Base-by-base conservation (phyloP, 352 stramenopile species). In the Phytophthora megakarya region DNA sequence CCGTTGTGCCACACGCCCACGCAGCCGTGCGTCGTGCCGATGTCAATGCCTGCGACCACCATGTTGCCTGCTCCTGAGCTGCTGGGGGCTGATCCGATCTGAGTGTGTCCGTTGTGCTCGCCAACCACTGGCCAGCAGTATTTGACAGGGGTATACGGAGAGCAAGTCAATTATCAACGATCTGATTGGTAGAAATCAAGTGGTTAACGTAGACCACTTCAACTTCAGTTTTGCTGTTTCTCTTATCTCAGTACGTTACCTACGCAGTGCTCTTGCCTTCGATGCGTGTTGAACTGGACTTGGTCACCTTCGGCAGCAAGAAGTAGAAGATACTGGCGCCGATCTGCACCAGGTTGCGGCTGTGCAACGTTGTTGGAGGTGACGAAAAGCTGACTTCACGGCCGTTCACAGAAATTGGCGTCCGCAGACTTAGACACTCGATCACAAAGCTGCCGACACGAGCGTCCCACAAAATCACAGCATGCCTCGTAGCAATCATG, bases 1-100 rank as follows among this genome's bases (percentile, higher is more conserved):
- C 92, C 89, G 67, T 98, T 98, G 80, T 98, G 95, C 88, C 96
- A 98, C 52, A 98, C 96, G 68, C 96, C 96, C 50, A 99, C 96
- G 70, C 96, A 99, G 32, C 93, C 97, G 84, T 99, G 98, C 46
- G 96, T 99, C 63, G 94, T 98, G 66, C 96, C 96, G 59, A 98
- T 90, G 82, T 98, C 96, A 73, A 98, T 98, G 70, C 96, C 96
- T 65, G 88, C 87, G 44, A 90, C 84, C 46, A 95, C 87, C 86
- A 96, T 96, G 11, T 80, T 69, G 28, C 49, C 50, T 65, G 47
- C 18, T 23, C 35, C n/a, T 63, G 55, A 16, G 62, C 22, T 50
- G 40, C 8, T 37, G 48, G 30, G 53, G 61, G 58, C 30, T 22
- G 53, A 69, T 76, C 58, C 28, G 53, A 69, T 76, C 58, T 63